These are phyloP conservation scores for Pythium phragmiticola DNA, from an alignment of 352 stramenopile species.

Conservation along the genomic window DNA sequence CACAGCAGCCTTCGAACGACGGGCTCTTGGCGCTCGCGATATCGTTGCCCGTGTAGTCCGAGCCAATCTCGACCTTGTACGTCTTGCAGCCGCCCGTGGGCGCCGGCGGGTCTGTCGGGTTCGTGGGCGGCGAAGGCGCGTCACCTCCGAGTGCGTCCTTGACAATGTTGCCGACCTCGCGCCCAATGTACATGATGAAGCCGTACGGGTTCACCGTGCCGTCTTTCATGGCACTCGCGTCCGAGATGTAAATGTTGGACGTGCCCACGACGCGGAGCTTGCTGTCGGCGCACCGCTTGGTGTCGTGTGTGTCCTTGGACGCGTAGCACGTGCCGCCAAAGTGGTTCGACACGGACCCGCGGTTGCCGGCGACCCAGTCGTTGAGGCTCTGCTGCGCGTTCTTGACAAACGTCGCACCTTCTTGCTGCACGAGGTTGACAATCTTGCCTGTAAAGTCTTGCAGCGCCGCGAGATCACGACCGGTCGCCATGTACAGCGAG, in stretches of 20 bases:
- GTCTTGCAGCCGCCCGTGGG: no score
- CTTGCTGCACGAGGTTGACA: conserved; percentile 70
- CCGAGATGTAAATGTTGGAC: conserved; percentile 65
- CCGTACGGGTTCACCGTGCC: conserved; percentile 76
- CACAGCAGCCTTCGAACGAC: no score
- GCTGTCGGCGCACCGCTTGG: conserved; percentile 56
- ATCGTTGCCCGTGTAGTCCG: no score
- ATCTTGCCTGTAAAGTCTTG: no score
- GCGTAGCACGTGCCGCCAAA: conserved; percentile 74
- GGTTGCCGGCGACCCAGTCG: conserved; percentile 46
- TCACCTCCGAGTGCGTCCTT: no score
- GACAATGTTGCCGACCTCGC: conserved; percentile 45
- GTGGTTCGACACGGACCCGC: conserved; percentile 42
- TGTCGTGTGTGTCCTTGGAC: conserved; percentile 33
- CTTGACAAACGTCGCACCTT: conserved; percentile 55
- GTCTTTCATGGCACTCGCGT: conserved; percentile 29
- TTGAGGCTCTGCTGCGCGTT: no score
- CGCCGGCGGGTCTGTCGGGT: no score
- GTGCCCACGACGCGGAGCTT: conserved; percentile 68
- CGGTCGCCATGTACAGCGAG: conserved; percentile 28
- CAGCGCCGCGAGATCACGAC: conserved; percentile 67
- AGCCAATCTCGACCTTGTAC: no score
- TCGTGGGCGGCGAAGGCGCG: no score
- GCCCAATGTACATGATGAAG: conserved; percentile 74
- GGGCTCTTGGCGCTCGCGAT: no score